Conservation (phyloP, 345 rosid genomes). For the Rhodamnia rubescens region DNA sequence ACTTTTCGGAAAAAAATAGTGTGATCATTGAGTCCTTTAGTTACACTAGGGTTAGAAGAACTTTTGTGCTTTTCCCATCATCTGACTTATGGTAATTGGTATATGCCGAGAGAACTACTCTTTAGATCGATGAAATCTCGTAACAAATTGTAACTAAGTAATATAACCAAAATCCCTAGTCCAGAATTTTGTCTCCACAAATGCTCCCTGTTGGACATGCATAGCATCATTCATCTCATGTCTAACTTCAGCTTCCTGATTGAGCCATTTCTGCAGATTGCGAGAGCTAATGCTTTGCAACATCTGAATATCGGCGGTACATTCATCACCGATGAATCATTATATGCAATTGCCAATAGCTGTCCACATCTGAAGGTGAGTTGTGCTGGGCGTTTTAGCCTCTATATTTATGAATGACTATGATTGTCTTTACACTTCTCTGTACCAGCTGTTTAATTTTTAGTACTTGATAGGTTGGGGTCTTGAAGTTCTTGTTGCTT, state of each 20-base stretch:
- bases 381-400: background rate
- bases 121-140: background rate
- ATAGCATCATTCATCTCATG: background rate
- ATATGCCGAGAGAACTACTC: background rate
- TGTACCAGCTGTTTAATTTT: background rate
- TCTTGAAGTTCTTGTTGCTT: background rate
- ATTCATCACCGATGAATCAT: conserved; percentile 75
- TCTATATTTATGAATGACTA: background rate
- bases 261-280: conserved; percentile 29
- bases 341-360: conserved; percentile 60
- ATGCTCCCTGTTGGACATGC: background rate
- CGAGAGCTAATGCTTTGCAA: conserved; percentile 57
- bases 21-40: background rate
- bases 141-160: background rate
- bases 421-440: background rate
- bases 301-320: conserved; percentile 89
- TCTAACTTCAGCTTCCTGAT: background rate
- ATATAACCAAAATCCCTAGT: background rate
- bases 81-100: background rate
- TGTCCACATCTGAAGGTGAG: conserved; percentile 70
- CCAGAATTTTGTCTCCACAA: background rate
- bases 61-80: background rate
- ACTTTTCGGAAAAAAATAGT: background rate
- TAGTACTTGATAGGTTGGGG: background rate
- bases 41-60: background rate